Percentiles rank a stretch among this genome's conserved stretches.
Conservation (phyloP, 306 rosid genomes). For the Prinsepia uniflora region DNA sequence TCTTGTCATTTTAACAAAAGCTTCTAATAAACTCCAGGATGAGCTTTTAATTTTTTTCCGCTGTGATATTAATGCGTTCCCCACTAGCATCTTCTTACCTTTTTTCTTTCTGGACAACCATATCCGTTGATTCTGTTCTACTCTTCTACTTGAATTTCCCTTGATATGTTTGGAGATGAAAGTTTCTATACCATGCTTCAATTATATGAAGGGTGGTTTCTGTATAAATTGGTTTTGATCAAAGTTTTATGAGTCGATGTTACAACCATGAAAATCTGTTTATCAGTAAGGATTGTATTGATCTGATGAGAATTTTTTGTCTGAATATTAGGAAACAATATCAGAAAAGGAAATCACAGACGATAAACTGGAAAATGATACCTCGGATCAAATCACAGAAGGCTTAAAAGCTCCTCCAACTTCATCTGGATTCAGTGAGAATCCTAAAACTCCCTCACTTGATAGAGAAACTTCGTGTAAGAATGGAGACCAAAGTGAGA, state of each 20-base stretch:
- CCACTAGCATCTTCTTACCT: conserved; percentile 10
- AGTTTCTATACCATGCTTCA: neutral
- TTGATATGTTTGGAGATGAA: neutral
- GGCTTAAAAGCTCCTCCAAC: conserved; percentile 37
- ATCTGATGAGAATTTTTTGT: conserved; percentile 29
- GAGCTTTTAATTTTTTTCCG: conserved; percentile 18
- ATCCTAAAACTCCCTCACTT: conserved; percentile 42
- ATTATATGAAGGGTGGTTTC: neutral
- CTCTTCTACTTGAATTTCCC: neutral
- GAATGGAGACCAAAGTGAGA: conserved; percentile 49
- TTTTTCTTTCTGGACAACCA: neutral
- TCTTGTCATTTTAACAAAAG: conserved; percentile 13
- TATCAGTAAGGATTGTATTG: neutral
- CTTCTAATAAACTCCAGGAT: conserved; percentile 15
- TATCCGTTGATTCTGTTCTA: conserved; percentile 8
- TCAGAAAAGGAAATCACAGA: conserved; percentile 42
- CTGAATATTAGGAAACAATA: conserved; percentile 39
- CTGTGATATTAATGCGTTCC: neutral
- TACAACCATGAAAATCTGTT: neutral
- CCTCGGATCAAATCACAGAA: conserved; percentile 37
- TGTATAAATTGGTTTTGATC: neutral
- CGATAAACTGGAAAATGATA: conserved; percentile 34
- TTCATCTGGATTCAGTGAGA: conserved; percentile 43
- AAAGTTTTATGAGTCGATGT: neutral
- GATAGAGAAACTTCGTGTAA: conserved; percentile 47